Conservation (phyloP, 306 rosid genomes). For the Trifolium fragiferum region DNA sequence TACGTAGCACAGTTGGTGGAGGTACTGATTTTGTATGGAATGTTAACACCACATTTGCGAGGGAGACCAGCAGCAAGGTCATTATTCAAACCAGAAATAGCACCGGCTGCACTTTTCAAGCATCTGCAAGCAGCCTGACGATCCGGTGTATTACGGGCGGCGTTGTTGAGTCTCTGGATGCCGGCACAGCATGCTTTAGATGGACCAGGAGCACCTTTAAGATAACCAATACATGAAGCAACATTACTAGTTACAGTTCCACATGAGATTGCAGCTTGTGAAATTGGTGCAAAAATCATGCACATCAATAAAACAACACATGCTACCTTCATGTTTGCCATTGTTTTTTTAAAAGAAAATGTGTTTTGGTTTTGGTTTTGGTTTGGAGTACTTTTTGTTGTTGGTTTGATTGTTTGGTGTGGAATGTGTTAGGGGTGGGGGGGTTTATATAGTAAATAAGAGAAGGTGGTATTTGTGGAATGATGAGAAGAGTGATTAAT, state of each 20-base stretch:
- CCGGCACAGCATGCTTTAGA: conserved; percentile 25
- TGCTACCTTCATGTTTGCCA: conserved; percentile 49
- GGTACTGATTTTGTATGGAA: conserved; percentile 49
- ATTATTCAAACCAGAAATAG: neutral
- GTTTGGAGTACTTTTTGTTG: neutral
- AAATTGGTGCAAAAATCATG: conserved; percentile 43
- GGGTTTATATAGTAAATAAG: neutral
- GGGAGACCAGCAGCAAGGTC: conserved; percentile 6
- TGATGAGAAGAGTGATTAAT: neutral
- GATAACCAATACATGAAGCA: conserved; percentile 11
- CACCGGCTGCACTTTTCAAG: neutral
- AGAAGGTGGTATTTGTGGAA: neutral
- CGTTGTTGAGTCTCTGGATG: neutral
- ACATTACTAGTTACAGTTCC: conserved; percentile 33
- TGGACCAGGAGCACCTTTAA: neutral
- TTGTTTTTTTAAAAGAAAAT: neutral
- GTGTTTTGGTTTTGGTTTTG: neutral
- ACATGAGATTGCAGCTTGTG: conserved; percentile 48
- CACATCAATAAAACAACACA: conserved; percentile 37
- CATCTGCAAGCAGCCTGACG: conserved; percentile 46
- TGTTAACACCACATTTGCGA: conserved; percentile 36
- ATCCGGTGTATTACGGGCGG: conserved; percentile 48
- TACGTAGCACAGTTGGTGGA: conserved; percentile 45
- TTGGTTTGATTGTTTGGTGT: neutral
- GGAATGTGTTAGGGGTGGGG: neutral